Evolutionary conservation across 2,329 filamentous ascomycete species (phyloP), one percentile per base, ranked within the genome.

Genomic region (Ophiostoma ulmi): DNA sequence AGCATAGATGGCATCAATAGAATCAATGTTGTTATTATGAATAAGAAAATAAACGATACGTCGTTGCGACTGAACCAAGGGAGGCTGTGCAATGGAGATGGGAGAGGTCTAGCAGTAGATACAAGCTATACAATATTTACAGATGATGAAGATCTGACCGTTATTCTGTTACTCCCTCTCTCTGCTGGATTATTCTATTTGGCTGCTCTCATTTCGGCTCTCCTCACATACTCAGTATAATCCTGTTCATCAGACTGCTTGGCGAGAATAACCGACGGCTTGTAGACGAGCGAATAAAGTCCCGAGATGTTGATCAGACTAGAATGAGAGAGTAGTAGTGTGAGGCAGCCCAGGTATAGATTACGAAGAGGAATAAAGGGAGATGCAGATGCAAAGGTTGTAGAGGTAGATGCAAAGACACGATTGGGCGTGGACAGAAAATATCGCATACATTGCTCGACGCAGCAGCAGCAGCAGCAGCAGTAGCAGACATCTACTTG

Each of bases 241-340:
- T 58, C 52, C 52, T 58, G 52, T 58, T 58, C 52, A 58, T 58
- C 52, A 58, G 52, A 58, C 52, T 58, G n/a, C 52, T 58, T 58
- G 52, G 52, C 52, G 52, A 3, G 31, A 31, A 31, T 31, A 31
- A 31, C 3, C 31, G 31, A 31, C 31, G 31, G 4, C 31, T 31
- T 31, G 31, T 31, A 26, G 52, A 26, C 10, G n/a, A 58, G 13
- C 52, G 52, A 17, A 10, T 26, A 58, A 44, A 10, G 39, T 44
- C 39, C 39, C 39, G 8, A 44, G 1, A 17, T 13, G 39, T 44
- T 44, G 39, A 44, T 44, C 52, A 3, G 8, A 13, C 14, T 58
- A 55, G 48, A 44, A 44, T 44, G 39, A 7, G 39, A 10, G 39
- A 26, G 58, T 5, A 61, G 58, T 63, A 63, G 58, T 36, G 13